Conservation (phyloP, 768 basidiomycete species). For the Mycena venus region DNA sequence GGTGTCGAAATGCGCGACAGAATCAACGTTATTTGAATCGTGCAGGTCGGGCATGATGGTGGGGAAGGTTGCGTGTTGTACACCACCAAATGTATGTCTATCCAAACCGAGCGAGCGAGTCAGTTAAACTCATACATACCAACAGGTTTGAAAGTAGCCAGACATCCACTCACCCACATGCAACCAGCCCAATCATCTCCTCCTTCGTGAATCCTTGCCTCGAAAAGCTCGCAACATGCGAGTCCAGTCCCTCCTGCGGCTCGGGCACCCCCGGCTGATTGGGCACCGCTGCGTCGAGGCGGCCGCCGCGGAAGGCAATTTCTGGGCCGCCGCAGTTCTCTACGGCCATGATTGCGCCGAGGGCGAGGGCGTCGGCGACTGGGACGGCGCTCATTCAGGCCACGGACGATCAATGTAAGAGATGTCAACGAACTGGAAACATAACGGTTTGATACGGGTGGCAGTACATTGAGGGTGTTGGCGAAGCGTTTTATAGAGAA, state of each 20-base stretch:
- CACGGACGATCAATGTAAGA: background rate
- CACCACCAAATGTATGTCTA: slow-evolving; percentile 4
- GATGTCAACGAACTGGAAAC: background rate
- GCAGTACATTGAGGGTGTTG: background rate
- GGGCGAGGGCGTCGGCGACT: background rate
- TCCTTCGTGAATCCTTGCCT: background rate
- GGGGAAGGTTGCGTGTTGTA: slow-evolving; percentile 12
- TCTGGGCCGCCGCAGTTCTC: slow-evolving; percentile 2
- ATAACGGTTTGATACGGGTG: background rate
- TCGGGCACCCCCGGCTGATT: slow-evolving; percentile 2
- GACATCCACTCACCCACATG: slow-evolving; percentile 6
- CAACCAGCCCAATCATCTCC: slow-evolving; percentile 11
- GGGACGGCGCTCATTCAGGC: background rate
- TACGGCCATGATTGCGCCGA: background rate
- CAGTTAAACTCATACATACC: background rate
- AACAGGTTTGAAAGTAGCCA: background rate
- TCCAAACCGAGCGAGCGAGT: background rate
- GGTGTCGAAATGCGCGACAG: slow-evolving; percentile 16
- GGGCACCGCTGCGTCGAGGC: slow-evolving; percentile 1
- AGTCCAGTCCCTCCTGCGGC: background rate
- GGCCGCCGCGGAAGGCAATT: slow-evolving; percentile 12
- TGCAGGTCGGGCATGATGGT: background rate
- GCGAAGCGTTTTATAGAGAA: background rate
- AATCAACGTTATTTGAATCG: background rate
- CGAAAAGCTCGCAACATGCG: background rate